Conservation (phyloP, 2,329 filamentous ascomycete genomes). For the Metarhizium album region DNA sequence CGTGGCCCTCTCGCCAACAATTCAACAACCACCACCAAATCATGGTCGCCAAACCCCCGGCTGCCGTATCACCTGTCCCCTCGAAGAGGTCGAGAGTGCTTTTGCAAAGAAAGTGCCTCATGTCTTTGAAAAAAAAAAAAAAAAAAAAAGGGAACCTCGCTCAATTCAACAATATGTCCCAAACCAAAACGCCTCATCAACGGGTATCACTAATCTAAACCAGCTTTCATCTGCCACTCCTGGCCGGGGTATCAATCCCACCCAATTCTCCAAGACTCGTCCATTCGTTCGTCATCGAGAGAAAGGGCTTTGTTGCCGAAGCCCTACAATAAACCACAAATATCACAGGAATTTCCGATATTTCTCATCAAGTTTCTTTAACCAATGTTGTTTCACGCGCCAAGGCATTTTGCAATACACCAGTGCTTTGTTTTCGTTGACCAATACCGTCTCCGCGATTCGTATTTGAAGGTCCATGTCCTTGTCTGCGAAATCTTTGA, state of each 20-base stretch:
- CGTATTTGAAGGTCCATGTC: constrained; percentile 48
- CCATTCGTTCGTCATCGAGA: background rate
- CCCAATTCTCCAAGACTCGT: background rate
- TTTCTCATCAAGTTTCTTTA: constrained; percentile 37
- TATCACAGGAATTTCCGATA: constrained; percentile 3
- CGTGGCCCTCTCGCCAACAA: background rate
- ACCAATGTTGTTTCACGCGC: constrained; percentile 43
- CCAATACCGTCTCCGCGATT: constrained; percentile 46
- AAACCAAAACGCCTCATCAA: constrained; percentile 12
- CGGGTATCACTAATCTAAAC: constrained; percentile 14
- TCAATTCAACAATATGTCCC: background rate
- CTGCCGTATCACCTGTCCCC: background rate
- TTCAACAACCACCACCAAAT: background rate
- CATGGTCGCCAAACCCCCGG: background rate
- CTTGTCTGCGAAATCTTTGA: constrained; percentile 45
- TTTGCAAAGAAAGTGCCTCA: background rate
- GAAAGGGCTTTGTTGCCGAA: background rate
- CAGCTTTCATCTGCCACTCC: constrained; percentile 1
- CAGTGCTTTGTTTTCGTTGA: constrained; percentile 50
- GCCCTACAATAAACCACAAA: background rate
- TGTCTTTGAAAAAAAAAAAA: background rate
- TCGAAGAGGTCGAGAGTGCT: background rate
- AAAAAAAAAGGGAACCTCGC: background rate
- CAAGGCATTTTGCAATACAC: constrained; percentile 52
- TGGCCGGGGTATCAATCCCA: background rate